Conservation (phyloP, 139 green algal genomes). For the Trebouxia sp. region DNA sequence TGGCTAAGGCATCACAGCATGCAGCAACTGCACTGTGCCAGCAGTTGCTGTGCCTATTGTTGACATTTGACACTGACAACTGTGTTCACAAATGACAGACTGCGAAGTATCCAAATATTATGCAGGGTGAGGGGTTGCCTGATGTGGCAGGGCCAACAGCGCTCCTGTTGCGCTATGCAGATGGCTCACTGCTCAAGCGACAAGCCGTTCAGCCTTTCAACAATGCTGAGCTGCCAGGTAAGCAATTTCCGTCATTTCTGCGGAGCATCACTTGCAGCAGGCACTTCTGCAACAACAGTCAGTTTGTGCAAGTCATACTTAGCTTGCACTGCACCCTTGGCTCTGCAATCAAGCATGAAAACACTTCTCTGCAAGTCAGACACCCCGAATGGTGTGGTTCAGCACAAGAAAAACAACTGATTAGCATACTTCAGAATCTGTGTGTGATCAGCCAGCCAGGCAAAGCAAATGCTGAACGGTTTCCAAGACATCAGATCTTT, state of each 20-base stretch:
- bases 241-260: neutral
- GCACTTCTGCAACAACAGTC: neutral
- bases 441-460: neutral
- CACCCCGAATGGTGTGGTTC: too few relatives aligned
- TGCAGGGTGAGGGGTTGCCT: constrained; percentile 15
- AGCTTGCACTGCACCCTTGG: neutral
- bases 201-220: constrained; percentile 1
- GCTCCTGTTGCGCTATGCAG: neutral
- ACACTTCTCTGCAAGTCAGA: too few relatives aligned
- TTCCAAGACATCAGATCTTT: too few relatives aligned
- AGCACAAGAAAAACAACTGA: too few relatives aligned
- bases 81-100: neutral
- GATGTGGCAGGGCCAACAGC: neutral
- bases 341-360: too few relatives aligned
- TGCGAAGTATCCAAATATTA: too few relatives aligned
- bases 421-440: neutral
- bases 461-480: too few relatives aligned
- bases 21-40: too few relatives aligned
- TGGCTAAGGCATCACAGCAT: too few relatives aligned
- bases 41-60: too few relatives aligned
- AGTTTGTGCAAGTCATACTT: neutral
- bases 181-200: neutral
- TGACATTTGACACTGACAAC: too few relatives aligned
- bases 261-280: neutral
- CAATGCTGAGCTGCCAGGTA: constrained; percentile 20